A percentile compares a stretch with the other conserved stretches of the same genome.
phyloP scores from a whole-genome alignment of 1,284 basidiomycete species.

The Austroboletus niveus region DNA sequence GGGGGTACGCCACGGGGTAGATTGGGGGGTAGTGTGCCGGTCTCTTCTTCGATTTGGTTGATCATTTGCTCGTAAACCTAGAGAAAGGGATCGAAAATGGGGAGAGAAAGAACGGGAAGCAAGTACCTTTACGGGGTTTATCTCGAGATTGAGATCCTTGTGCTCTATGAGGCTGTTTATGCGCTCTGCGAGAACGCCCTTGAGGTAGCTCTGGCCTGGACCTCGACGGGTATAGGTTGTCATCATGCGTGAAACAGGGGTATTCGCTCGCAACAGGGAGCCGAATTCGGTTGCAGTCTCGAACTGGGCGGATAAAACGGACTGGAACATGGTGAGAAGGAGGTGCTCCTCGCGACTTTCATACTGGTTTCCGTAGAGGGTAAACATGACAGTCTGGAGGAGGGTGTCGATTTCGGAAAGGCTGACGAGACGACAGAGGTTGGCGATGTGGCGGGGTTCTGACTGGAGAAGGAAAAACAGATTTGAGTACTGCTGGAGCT shows the following conservation, averaged over 20 bases:
- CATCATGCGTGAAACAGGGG: constrained; percentile 99
- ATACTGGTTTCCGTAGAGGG: constrained; percentile 99
- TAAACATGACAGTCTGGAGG: constrained; percentile 99
- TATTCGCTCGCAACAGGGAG: constrained; percentile 95
- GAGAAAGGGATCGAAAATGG: not conserved
- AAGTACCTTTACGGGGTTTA: constrained; percentile 93
- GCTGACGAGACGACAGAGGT: constrained; percentile 95
- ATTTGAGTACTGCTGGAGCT: constrained; percentile 94
- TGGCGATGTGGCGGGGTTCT: constrained; percentile 95
- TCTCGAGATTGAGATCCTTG: constrained; percentile 97
- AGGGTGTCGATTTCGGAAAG: constrained; percentile 97
- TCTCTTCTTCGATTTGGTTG: constrained; percentile 96
- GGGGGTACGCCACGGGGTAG: constrained; percentile 90
- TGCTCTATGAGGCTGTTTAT: constrained; percentile 99
- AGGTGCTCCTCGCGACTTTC: constrained; percentile 98
- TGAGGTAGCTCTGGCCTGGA: constrained; percentile 96
- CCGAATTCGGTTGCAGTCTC: constrained; percentile 98
- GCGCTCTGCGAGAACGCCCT: constrained; percentile 92
- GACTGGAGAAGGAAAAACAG: constrained; percentile 98
- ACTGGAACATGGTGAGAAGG: constrained; percentile 98
- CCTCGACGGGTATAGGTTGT: constrained; percentile 98
- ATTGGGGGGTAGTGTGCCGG: constrained; percentile 85
- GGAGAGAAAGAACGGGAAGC: not conserved
- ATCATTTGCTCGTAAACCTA: constrained; percentile 98
- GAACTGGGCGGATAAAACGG: constrained; percentile 96